Evolutionary conservation across 306 rosid genomes (phyloP).

Genomic region (Acacia confusa): DNA sequence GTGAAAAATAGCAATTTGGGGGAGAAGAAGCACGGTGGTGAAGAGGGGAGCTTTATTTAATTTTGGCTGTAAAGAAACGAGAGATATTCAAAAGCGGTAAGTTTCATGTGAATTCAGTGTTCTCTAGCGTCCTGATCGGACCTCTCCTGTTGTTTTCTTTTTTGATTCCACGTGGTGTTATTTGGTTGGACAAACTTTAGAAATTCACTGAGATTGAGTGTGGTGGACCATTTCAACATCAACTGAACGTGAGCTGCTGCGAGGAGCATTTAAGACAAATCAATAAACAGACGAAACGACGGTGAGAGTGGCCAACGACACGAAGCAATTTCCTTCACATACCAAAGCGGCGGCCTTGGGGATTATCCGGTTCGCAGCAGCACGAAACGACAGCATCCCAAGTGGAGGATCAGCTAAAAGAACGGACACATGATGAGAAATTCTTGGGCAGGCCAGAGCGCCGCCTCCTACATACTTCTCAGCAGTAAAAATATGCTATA

Average conservation of each 20-base stretch:
- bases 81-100: not conserved
- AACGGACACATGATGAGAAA: not conserved
- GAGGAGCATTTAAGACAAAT: slow-evolving; percentile 35
- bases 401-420: not conserved
- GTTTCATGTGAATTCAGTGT: slow-evolving; percentile 18
- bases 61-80: slow-evolving; percentile 28
- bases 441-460: not conserved
- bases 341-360: not conserved
- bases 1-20: slow-evolving; percentile 23
- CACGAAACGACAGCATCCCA: not conserved
- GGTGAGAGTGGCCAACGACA: slow-evolving; percentile 33
- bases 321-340: not conserved
- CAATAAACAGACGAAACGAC: slow-evolving; percentile 28
- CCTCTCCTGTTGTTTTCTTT: too few relatives aligned
- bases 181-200: not conserved
- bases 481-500: too few relatives aligned
- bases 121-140: not conserved
- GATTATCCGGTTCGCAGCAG: not conserved
- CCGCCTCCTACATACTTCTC: not conserved
- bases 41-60: slow-evolving; percentile 41
- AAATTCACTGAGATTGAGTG: not conserved
- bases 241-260: slow-evolving; percentile 37
- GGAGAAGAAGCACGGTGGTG: slow-evolving; percentile 27
- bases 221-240: not conserved
- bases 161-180: not conserved